Evolutionary conservation across 164 flowering plant species (phyloP), one percentile per base, ranked within the genome.

Genomic region (Euptelea pleiosperma): DNA sequence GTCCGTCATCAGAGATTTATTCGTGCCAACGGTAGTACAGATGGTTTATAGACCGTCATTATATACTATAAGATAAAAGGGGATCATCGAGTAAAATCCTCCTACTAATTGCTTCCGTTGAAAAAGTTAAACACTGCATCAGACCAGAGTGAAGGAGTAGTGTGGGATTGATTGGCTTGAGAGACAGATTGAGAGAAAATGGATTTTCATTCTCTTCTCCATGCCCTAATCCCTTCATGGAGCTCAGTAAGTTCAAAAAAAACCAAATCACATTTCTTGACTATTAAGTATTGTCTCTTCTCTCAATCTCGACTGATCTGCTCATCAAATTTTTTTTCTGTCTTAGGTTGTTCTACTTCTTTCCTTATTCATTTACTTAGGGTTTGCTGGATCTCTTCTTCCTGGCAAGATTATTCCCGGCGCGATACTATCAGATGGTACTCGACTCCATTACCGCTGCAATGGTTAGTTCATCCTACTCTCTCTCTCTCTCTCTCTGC

Each of bases 371-470:
- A 12, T 62, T 37, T 93, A 86, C 67, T 69, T 93, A 68, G 94
- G 75, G 0, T 36, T 83, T 14, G 78, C 67, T 66, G 95, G 91
- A 65, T 76, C 91, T 46, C 37, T 84, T 44, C 57, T 88, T 2
- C 96, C 95, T 11, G 97, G 95, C 0, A 93, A 78, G 75, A 47
- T 81, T 39, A 73, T 88, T 62, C 84, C 84, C 1, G 97, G 99
- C 10, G 96, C 65, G 3, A 54, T 60, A 18, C 68, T 90, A 12
- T 43, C 80, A 0, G 97, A 93, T 56, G 89, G 88, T 28, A 66
- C 86, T 49, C 80, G 92, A n/a, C 83, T 87, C 39, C 66, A 73
- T 46, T 93, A 93, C 66, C 81, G 87, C 19, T 88, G 97, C 85
- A 93, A 93, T 64, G 99, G 97, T 84, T 9, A 34, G 54, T 56